Conservation (phyloP, 2,329 filamentous ascomycete species). For the Rutstroemia sp. region DNA sequence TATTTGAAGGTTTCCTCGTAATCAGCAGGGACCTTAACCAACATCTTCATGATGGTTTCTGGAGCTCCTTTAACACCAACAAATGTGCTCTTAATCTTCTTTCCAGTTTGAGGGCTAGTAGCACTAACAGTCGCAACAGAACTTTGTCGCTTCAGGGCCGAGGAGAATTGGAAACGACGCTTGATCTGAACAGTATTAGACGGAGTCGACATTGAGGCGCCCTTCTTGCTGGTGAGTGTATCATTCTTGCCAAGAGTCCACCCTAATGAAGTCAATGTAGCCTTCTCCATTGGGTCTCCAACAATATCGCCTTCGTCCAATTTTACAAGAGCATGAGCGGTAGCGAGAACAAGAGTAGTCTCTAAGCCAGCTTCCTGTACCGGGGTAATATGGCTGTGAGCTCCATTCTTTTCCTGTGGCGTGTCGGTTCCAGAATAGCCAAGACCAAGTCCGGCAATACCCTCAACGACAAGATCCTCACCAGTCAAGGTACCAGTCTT, state of each 20-base stretch:
- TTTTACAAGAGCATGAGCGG: slow-evolving; percentile 90
- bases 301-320: slow-evolving; percentile 96
- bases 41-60: slow-evolving; percentile 93
- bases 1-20: slow-evolving; percentile 99
- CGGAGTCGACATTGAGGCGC: slow-evolving; percentile 39
- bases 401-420: slow-evolving; percentile 66
- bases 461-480: slow-evolving; percentile 93
- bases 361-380: slow-evolving; percentile 66
- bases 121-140: slow-evolving; percentile 79
- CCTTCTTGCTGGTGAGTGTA: slow-evolving; percentile 62
- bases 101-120: slow-evolving; percentile 63
- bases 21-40: slow-evolving; percentile 70
- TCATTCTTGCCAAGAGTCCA: slow-evolving; percentile 93
- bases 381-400: slow-evolving; percentile 69
- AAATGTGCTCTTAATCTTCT: slow-evolving; percentile 78
- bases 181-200: slow-evolving; percentile 85
- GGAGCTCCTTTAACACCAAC: slow-evolving; percentile 95
- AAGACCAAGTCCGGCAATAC: slow-evolving; percentile 82
- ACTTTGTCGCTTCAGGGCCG: slow-evolving; percentile 90
- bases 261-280: slow-evolving; percentile 79
- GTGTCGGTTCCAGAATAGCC: slow-evolving; percentile 58
- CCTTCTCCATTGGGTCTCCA: slow-evolving; percentile 98
- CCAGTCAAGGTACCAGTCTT: slow-evolving; percentile 97
- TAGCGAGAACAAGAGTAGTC: slow-evolving; percentile 88
- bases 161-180: slow-evolving; percentile 97